Base-by-base conservation (phyloP, 345 rosid species). In the Citrus sp. region DNA sequence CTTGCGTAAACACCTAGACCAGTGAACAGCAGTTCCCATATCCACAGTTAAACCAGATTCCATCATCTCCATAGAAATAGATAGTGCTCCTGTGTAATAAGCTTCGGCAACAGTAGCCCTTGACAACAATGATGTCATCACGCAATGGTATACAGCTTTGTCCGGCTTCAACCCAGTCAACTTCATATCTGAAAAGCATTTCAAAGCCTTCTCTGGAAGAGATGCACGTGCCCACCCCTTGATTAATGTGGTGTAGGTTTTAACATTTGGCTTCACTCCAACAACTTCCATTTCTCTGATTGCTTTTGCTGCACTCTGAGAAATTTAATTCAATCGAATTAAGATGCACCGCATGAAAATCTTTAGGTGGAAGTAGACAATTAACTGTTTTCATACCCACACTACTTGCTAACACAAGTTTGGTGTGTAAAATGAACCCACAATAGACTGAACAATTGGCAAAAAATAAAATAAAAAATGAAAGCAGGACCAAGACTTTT, bases 181-280 rank as follows among this genome's bases (percentile, higher is more conserved):
- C 82, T 96, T 93, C 99, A 96, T 90, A 70, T 91, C 91, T 82
- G 91, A 93, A 70, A 87, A 96, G 89, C 97, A 92, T 32, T 65
- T 80, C 85, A 93, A 83, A 25, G 99, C 97, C 86, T 89, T 93
- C 83, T 94, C 99, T 2, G 97, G 99, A 78, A 89, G 91, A 46
- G 97, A 92, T 61, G 99, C 99, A 12, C 94, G 84, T 19, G 97
- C 92, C 99, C 99, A 96, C 72, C 98, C 99, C 67, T 94, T 90
- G 69, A 96, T 94, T 75, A 96, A 70, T 3, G 98, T 92, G 4
- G 98, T 96, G 84, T 92, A 94, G 35, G 99, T 96, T 87, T 90
- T 93, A 79, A 94, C 81, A 84, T 96, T 96, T 49, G 97, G 99
- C 83, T 56, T 85, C 67, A 94, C 87, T 46, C 95, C 95, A 69